Evolutionary conservation across 2,329 filamentous ascomycete genomes (phyloP).

Genomic region (Pseudocercospora musae): DNA sequence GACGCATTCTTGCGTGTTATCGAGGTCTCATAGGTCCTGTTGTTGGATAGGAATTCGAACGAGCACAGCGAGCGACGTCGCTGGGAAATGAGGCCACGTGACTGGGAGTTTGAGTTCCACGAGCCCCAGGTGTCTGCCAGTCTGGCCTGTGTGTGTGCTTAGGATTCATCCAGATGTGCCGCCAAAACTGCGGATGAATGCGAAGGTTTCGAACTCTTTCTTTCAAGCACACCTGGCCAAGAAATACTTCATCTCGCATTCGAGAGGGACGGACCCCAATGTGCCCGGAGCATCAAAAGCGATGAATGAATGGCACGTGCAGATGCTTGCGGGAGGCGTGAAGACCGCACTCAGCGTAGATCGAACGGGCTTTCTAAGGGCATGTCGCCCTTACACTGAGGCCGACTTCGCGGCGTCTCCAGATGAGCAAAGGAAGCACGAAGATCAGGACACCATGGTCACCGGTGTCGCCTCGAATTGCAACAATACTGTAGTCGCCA

Average conservation of each 20-base stretch:
- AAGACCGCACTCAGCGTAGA: not conserved
- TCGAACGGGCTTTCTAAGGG: not conserved
- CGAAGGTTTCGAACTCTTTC: not conserved
- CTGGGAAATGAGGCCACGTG: not conserved
- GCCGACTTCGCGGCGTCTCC: not conserved
- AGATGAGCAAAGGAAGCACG: constrained; percentile 10
- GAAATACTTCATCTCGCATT: too few species aligned
- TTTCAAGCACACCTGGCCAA: not conserved
- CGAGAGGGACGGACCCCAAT: not conserved
- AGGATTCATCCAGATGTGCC: not conserved
- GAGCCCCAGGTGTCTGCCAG: not conserved
- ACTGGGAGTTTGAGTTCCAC: not conserved
- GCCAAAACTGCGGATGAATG: not conserved
- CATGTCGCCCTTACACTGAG: not conserved
- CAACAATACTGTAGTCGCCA: constrained; percentile 32
- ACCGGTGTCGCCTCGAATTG: constrained; percentile 35
- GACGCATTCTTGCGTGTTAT: too few species aligned
- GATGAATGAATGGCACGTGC: not conserved
- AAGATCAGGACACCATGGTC: constrained; percentile 27
- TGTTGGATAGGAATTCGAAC: not conserved
- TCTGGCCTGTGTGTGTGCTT: not conserved
- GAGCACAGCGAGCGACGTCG: not conserved
- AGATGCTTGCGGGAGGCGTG: not conserved
- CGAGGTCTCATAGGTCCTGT: too few species aligned
- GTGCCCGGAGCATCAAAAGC: not conserved